Conservation (phyloP, 345 rosid species). For the Citrus mangshanensis region DNA sequence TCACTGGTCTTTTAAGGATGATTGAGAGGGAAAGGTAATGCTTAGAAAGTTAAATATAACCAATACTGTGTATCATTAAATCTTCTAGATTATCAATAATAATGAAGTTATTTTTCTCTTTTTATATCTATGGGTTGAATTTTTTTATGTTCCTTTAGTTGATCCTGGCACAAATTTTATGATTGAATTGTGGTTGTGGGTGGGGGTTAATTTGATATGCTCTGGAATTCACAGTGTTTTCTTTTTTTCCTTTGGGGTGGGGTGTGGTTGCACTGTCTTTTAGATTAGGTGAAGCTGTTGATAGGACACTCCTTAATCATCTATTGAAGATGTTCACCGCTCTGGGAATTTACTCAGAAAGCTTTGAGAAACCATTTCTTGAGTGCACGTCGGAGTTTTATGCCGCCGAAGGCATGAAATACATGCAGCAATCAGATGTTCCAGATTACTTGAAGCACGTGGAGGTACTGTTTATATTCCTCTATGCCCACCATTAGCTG, state of each 20-base stretch:
- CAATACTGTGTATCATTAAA: neutral
- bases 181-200: neutral
- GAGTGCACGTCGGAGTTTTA: conserved; percentile 93
- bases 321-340: conserved; percentile 98
- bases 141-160: neutral
- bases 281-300: conserved; percentile 93
- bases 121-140: neutral
- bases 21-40: conserved; percentile 92
- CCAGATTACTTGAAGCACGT: conserved; percentile 98
- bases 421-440: conserved; percentile 96
- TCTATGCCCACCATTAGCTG: neutral
- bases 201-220: neutral
- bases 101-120: neutral
- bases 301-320: conserved; percentile 84
- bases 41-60: neutral
- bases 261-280: conserved; percentile 23
- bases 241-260: neutral
- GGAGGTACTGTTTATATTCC: conserved; percentile 54
- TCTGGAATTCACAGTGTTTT: conserved; percentile 1
- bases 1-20: conserved; percentile 87
- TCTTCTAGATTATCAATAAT: neutral
- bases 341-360: conserved; percentile 88
- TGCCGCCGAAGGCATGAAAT: conserved; percentile 96
- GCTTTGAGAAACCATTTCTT: conserved; percentile 92
- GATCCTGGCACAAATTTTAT: neutral